Conservation (phyloP, 352 stramenopile species). For the Plasmopara halstedii region DNA sequence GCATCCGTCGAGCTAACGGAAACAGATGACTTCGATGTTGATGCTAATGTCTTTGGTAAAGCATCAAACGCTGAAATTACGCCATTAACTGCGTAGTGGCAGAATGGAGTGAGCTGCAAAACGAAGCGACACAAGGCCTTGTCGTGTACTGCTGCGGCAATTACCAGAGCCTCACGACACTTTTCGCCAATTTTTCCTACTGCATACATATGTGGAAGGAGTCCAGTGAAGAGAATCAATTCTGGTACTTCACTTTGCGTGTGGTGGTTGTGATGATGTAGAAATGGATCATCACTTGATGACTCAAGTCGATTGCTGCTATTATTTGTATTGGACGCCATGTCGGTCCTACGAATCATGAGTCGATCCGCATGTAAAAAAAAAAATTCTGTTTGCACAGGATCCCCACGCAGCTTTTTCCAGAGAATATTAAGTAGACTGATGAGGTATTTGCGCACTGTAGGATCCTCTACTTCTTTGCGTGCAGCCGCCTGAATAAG, state of each 20-base stretch:
- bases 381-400: conserved; percentile 85
- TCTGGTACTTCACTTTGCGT: conserved; percentile 54
- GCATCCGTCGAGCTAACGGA: conserved; percentile 13
- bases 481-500: conserved; percentile 75
- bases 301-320: conserved; percentile 4
- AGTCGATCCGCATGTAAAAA: conserved; percentile 64
- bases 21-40: conserved; percentile 13
- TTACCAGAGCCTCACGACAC: conserved; percentile 75
- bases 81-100: conserved; percentile 79
- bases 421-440: conserved; percentile 74
- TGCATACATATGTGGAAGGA: conserved; percentile 83
- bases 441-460: conserved; percentile 81
- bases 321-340: neutral
- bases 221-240: conserved; percentile 73
- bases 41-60: conserved; percentile 58
- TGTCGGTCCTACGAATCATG: conserved; percentile 40
- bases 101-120: conserved; percentile 81
- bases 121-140: conserved; percentile 73
- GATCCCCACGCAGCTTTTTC: conserved; percentile 79
- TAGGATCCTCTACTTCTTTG: conserved; percentile 72
- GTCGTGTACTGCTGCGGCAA: conserved; percentile 69
- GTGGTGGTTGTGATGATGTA: conserved; percentile 30
- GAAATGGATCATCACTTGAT: conserved; percentile 21
- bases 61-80: conserved; percentile 77
- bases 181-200: conserved; percentile 73